phyloP scores from a whole-genome alignment of 352 stramenopile species.

The Phytopythium vexans region DNA sequence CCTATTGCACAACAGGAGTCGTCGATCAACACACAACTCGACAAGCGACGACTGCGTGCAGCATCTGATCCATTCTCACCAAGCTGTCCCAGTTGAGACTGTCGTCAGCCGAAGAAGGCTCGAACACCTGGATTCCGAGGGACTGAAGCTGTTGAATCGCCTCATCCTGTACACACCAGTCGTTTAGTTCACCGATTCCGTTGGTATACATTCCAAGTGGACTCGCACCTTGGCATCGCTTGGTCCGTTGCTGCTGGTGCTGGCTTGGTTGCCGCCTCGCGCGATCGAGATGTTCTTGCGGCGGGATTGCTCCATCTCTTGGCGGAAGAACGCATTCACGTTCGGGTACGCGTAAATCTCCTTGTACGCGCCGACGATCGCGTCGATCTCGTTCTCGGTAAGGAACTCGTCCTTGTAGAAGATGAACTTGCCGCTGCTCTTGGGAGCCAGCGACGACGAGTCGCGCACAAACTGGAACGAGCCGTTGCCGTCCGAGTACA shows the following conservation, averaged over 20 bases:
- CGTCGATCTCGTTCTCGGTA: constrained; percentile 62
- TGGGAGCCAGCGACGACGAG: constrained; percentile 25
- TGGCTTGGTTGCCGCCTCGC: constrained; percentile 19
- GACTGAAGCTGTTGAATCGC: constrained; percentile 77
- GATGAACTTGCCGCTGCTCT: constrained; percentile 56
- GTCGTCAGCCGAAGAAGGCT: constrained; percentile 52
- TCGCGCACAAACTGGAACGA: constrained; percentile 82
- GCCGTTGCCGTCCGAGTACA: constrained; percentile 71
- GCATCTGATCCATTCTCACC: constrained; percentile 21
- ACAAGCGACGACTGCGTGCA: background rate
- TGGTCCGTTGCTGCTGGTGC: constrained; percentile 5
- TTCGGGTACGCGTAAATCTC: constrained; percentile 80
- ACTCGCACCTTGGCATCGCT: constrained; percentile 40
- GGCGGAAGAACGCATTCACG: constrained; percentile 68
- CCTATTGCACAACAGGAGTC: constrained; percentile 25
- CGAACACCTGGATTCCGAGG: constrained; percentile 82
- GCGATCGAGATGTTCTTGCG: constrained; percentile 47
- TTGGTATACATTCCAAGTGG: background rate
- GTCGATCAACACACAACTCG: background rate
- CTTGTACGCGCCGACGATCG: constrained; percentile 82
- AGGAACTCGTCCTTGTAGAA: constrained; percentile 87
- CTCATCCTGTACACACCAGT: constrained; percentile 41
- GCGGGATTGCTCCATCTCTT: constrained; percentile 57
- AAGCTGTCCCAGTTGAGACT: constrained; percentile 80
- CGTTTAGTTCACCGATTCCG: too few species aligned